Base-by-base conservation (phyloP, 768 basidiomycete genomes). In the Mycena epipterygia region DNA sequence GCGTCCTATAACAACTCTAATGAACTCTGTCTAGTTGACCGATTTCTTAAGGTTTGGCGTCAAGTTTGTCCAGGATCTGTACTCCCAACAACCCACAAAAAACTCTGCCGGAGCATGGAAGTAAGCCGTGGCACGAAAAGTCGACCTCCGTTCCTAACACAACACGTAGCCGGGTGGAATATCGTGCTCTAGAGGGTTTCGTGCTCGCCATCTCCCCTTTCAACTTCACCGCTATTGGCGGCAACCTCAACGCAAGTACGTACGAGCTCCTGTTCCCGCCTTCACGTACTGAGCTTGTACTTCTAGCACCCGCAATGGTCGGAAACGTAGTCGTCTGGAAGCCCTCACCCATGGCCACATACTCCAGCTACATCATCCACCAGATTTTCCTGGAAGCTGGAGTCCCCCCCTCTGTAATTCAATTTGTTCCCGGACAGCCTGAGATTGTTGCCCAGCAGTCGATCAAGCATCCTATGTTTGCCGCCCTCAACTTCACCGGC, bases 301-400 rank as follows among this genome's bases (percentile, higher is more conserved):
- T 44, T 25, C 29, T 76, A 89, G 96, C 89, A 32, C 98, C 98
- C 39, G 97, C 95, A 1, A 85, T 99, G 70, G 93, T 98, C 35
- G 98, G 98, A 52, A 99, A 99, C 79, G 95, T 95, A 61, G 89
- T 93, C 61, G 84, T 99, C 68, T 99, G 98, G 98, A 99, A 99
- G 79, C 98, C 98, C 8, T 96, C 97, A 0, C 98, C 98, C 12
- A 92, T 91, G 25, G 96, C 98, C 30, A 95, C 94, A 16, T 98
- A 97, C 85, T 93, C 97, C 65, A 98, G 97, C 85, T 99, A 96
- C 84, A 81, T 99, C 75, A 82, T 96, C 48, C 89, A 97, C 84
- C 90, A 97, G 84, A 92, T 99, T 76, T 89, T 99, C 71, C 85
- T 90, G 60, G 98, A 99, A 81, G 97, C 98, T 1, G 98, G 98